Conservation (phyloP, 768 basidiomycete species). For the Boletus huronensis region DNA sequence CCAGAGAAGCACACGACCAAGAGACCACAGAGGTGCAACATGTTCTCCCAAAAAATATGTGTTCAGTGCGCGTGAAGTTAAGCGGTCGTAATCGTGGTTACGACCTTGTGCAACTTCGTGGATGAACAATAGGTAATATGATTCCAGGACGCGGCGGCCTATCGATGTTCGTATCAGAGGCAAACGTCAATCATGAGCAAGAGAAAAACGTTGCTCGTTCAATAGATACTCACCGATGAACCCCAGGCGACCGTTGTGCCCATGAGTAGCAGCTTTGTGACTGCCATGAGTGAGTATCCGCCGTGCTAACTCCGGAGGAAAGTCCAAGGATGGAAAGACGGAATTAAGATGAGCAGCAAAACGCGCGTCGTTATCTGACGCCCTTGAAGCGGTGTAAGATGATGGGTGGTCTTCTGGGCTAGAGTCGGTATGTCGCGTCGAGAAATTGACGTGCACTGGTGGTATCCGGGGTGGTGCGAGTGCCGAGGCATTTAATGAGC, state of each 20-base stretch:
- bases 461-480: slow-evolving; percentile 17
- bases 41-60: slow-evolving; percentile 71
- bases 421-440: slow-evolving; percentile 9
- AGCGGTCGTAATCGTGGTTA: slow-evolving; percentile 54
- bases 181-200: background rate
- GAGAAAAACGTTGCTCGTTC: background rate
- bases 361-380: slow-evolving; percentile 16
- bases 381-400: background rate
- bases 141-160: slow-evolving; percentile 77
- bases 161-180: background rate
- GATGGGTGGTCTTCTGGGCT: slow-evolving; percentile 1
- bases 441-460: slow-evolving; percentile 4
- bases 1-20: slow-evolving; percentile 76
- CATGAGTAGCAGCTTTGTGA: slow-evolving; percentile 58
- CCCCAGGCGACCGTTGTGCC: slow-evolving; percentile 68
- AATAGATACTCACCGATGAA: slow-evolving; percentile 56
- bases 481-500: slow-evolving; percentile 9
- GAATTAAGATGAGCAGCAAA: slow-evolving; percentile 56
- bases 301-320: slow-evolving; percentile 66
- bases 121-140: slow-evolving; percentile 72
- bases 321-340: slow-evolving; percentile 63
- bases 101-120: slow-evolving; percentile 49
- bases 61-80: slow-evolving; percentile 57
- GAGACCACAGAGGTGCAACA: slow-evolving; percentile 70
- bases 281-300: slow-evolving; percentile 78